Evolutionary conservation across 192 early-diverging fungal species (phyloP).

Genomic region (Podochytrium sp.): DNA sequence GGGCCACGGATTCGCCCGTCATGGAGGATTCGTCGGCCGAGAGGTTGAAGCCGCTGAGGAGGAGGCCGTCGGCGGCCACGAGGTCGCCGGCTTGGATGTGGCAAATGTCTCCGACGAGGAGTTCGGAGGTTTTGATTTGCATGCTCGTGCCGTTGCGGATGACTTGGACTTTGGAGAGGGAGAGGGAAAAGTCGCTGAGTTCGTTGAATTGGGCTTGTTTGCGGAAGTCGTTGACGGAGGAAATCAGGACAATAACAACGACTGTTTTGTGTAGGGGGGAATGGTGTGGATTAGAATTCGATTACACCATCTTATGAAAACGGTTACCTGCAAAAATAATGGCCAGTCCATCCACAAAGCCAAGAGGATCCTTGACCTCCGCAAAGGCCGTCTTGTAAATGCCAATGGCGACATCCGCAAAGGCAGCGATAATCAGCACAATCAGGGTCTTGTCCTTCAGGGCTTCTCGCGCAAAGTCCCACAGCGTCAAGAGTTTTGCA

Average conservation of each 20-base stretch:
- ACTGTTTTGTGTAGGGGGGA: conserved; percentile 56
- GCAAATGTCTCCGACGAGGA: conserved; percentile 90
- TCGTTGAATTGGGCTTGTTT: conserved; percentile 61
- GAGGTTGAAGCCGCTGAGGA: conserved; percentile 77
- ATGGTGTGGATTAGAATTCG: neutral
- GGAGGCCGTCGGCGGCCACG: conserved; percentile 88
- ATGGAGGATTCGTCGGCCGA: conserved; percentile 86
- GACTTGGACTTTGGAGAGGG: conserved; percentile 48
- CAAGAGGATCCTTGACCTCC: conserved; percentile 67
- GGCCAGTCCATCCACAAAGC: conserved; percentile 70
- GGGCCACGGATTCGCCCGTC: conserved; percentile 88
- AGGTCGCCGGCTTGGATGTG: conserved; percentile 90
- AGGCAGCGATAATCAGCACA: conserved; percentile 82
- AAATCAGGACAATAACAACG: conserved; percentile 86
- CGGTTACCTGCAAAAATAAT: conserved; percentile 69
- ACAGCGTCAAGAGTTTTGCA: conserved; percentile 31
- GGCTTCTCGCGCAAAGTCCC: conserved; percentile 48
- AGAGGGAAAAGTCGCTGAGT: conserved; percentile 48
- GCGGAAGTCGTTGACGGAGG: conserved; percentile 75
- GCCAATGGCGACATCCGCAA: conserved; percentile 84
- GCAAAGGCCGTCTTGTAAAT: conserved; percentile 79
- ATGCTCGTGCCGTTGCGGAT: conserved; percentile 76
- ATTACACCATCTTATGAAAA: neutral
- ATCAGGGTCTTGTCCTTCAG: conserved; percentile 67
- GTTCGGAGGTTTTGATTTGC: conserved; percentile 75